Percentiles rank a stretch among this genome's conserved stretches.
These are phyloP conservation scores for Fusarium solani-melongenae DNA, from an alignment of 2,329 filamentous ascomycete species.

Conservation along the genomic window DNA sequence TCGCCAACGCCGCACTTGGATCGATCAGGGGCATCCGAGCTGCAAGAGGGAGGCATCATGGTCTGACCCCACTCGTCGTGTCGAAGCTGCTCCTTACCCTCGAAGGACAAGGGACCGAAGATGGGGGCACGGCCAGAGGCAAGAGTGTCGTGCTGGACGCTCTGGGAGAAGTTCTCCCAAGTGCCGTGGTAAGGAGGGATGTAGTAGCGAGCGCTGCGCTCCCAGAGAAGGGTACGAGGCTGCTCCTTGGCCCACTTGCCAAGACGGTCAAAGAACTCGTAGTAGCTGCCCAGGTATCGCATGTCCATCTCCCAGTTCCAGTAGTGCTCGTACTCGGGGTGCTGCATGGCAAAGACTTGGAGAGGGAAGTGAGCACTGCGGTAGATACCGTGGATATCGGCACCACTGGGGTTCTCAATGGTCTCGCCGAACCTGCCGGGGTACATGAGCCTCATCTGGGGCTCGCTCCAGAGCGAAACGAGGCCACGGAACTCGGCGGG, in stretches of 20 bases:
- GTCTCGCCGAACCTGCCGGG: conserved; percentile 75
- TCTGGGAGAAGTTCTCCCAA: conserved; percentile 77
- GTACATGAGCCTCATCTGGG: conserved; percentile 85
- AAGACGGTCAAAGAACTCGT: conserved; percentile 78
- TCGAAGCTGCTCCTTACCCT: conserved; percentile 58
- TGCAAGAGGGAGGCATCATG: conserved; percentile 66
- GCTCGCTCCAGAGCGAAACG: conserved; percentile 85
- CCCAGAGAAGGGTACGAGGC: conserved; percentile 79
- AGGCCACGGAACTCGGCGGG: conserved; percentile 82
- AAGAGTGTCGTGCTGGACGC: conserved; percentile 71
- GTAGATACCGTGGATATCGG: conserved; percentile 75
- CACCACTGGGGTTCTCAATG: conserved; percentile 67
- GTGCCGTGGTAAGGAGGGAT: conserved; percentile 75
- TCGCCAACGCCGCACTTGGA: conserved; percentile 74
- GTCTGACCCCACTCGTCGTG: conserved; percentile 64
- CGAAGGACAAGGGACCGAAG: conserved; percentile 73
- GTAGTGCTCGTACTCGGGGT: conserved; percentile 73
- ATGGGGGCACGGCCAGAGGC: conserved; percentile 65
- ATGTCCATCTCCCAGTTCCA: conserved; percentile 81
- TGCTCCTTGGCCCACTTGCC: conserved; percentile 75
- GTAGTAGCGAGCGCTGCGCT: conserved; percentile 81
- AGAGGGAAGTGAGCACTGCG: conserved; percentile 72
- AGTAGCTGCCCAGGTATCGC: conserved; percentile 72
- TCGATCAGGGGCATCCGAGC: conserved; percentile 59
- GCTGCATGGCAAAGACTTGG: conserved; percentile 71